Base-by-base conservation (phyloP, 1,284 basidiomycete genomes). In the Coniferiporia sulphurascens region DNA sequence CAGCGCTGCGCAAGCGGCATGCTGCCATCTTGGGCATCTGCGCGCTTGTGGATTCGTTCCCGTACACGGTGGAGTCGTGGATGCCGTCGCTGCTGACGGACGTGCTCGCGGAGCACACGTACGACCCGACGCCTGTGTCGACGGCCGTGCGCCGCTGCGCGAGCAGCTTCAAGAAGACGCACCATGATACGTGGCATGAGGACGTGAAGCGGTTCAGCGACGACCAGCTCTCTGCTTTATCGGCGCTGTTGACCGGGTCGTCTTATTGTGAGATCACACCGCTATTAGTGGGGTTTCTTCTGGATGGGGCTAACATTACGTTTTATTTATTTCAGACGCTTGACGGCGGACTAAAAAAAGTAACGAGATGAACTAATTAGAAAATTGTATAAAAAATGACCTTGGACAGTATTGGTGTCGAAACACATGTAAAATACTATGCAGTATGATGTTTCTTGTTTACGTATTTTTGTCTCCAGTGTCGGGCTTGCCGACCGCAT, bases 61-160 rank as follows among this genome's bases (percentile, higher is more conserved):
- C 91, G 0, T 93, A 93, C 71, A 91, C 90, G 0, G 86, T 93
- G 36, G 91, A 92, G 63, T 84, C 83, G 62, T 94, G 91, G 89
- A 87, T 91, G 82, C 91, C 91, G 0, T 81, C 83, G 45, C 76
- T 92, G 55, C 74, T 89, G 61, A 85, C 86, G 52, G 82, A 78
- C 62, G 79, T 88, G 21, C 74, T 93, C 52, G 86, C 84, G n/a
- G 86, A 89, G 68, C 89, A 92, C 69, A 86, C 89, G 0, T 88
- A 91, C 65, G 89, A 91, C 67, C 91, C 92, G 13, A 83, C 86
- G 45, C 87, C 87, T 6, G 86, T 91, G 59, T 87, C 86, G 13
- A 86, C 83, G 1, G 84, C 86, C 1, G 86, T 90, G 41, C 76
- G 84, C 46, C 86, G 84, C 64, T 89, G 86, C 66, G 87, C 87